A percentile compares a stretch with the other conserved stretches of the same genome.
phyloP scores from a whole-genome alignment of 1,139 yeast species.

The Blastobotrys arbuscula region DNA sequence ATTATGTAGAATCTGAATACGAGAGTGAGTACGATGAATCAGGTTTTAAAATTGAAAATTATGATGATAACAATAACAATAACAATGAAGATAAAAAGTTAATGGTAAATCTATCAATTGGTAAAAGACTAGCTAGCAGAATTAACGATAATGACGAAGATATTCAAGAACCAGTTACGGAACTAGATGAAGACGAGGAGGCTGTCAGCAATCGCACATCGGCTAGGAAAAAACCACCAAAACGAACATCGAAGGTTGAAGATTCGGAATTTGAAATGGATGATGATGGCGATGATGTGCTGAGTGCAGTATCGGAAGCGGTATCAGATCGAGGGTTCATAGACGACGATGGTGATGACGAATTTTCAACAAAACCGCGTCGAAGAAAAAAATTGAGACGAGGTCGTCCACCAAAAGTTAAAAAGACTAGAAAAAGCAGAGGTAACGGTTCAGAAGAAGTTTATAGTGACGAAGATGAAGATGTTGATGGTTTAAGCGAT shows the following conservation, averaged over 20 bases:
- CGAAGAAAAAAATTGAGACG: conserved; percentile 16
- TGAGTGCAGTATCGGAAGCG: conserved; percentile 7
- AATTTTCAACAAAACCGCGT: conserved; percentile 10
- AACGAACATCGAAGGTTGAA: not conserved
- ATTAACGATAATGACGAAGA: conserved; percentile 16
- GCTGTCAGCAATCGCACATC: conserved; percentile 3
- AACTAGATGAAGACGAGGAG: conserved; percentile 12
- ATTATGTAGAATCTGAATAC: conserved; percentile 20
- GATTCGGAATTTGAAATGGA: conserved; percentile 17
- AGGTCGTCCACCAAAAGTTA: conserved; percentile 22
- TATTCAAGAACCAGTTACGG: conserved; percentile 17
- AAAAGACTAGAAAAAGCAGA: not conserved
- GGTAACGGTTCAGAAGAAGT: not conserved
- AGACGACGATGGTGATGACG: conserved; percentile 35
- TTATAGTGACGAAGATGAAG: conserved; percentile 22
- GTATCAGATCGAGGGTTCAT: conserved; percentile 31
- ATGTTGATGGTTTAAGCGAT: conserved; percentile 40
- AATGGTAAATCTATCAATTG: conserved; percentile 10
- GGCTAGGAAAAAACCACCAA: conserved; percentile 7
- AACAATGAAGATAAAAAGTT: conserved; percentile 4
- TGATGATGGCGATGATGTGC: conserved; percentile 14
- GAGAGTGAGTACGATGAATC: conserved; percentile 12
- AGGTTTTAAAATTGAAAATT: conserved; percentile 5
- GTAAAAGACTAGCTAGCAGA: conserved; percentile 3
- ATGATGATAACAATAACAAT: conserved; percentile 4